Evolutionary conservation across 73 alveolate genomes (phyloP), one percentile per base, ranked within the genome.

Genomic region (Symbiodinium pilosum): DNA sequence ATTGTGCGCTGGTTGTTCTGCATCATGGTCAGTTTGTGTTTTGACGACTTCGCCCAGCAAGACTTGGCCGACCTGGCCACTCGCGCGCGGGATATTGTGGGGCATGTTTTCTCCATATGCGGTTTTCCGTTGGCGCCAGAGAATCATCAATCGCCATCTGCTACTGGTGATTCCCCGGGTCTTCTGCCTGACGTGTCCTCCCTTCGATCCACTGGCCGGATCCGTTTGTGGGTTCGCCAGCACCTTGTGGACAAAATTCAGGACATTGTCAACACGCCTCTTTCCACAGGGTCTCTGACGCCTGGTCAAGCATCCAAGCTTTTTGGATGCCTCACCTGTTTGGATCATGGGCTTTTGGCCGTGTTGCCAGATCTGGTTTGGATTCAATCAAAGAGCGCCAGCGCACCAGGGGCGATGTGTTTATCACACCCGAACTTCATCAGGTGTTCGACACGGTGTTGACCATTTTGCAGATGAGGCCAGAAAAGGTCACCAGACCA

Each of bases 301-400:
- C 44, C 92, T 24, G 71, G 75, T 18, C 12, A 11, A 18, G 73
- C 92, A 7, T 84, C 92, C 43, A 84, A 84, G 73, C 92, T 84
- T 1, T 84, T 42, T 84, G 92, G 92, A 18, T 84, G 92, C 34
- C 44, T 84, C 11, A 84, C 92, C 42, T 84, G 41, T 30, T 20
- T 84, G 43, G 0, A n/a, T 21, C 73, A 84, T 8, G 71, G 92
- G 93, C 81, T 64, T 85, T 85, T n/a, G 47, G 93, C 3, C 7
- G 20, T 2, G 41, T 85, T 3, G 93, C 93, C 34, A 20, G 93
- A 12, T 28, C 93, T 39, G 93, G 93, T 1, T n/a, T 85, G 83
- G 34, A 44, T 44, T 73, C 77, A 8, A 43, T 47, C 93, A 85
- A 47, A n/a, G 93, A 85, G 21, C 43, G 93, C 20, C 93, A 85